A percentile compares a stretch with the other conserved stretches of the same genome.
These are phyloP conservation scores for Emergomyces pasteurianus DNA, from an alignment of 2,329 filamentous ascomycete species.

Conservation along the genomic window DNA sequence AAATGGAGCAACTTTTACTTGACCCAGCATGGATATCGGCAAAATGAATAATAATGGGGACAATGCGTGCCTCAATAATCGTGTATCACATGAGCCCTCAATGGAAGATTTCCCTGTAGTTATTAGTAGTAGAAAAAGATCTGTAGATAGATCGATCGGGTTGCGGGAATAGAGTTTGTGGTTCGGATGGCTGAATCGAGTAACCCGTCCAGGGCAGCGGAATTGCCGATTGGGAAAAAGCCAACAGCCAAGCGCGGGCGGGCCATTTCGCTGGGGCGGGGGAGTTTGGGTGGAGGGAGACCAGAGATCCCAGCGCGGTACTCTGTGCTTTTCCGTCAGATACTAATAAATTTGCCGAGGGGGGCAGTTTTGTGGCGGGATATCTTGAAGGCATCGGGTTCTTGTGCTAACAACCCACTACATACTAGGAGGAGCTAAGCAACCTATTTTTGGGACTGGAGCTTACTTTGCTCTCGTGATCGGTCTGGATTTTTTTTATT, in stretches of 20 bases:
- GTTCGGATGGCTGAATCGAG: conserved; percentile 2
- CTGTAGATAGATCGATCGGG: no score
- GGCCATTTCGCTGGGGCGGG: background rate
- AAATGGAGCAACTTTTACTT: background rate
- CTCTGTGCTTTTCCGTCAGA: no score
- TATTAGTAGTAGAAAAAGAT: background rate
- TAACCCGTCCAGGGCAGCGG: conserved; percentile 2
- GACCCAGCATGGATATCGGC: background rate
- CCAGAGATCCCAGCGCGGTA: no score
- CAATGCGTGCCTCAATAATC: background rate
- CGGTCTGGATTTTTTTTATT: background rate
- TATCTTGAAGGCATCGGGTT: background rate
- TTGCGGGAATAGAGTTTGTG: background rate
- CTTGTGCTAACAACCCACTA: background rate
- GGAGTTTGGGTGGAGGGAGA: background rate
- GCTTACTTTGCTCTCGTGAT: background rate
- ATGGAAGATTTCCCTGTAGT: no score
- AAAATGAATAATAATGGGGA: background rate
- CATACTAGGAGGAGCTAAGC: no score
- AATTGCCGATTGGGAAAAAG: conserved; percentile 5
- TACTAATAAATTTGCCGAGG: no score
- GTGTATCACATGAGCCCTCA: background rate
- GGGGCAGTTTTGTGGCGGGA: background rate
- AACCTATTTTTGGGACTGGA: no score
- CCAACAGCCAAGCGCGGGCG: background rate